Percentiles rank a stretch among this genome's conserved stretches.
phyloP scores from a whole-genome alignment of 164 flowering plant species.

The Vitis cinerea region DNA sequence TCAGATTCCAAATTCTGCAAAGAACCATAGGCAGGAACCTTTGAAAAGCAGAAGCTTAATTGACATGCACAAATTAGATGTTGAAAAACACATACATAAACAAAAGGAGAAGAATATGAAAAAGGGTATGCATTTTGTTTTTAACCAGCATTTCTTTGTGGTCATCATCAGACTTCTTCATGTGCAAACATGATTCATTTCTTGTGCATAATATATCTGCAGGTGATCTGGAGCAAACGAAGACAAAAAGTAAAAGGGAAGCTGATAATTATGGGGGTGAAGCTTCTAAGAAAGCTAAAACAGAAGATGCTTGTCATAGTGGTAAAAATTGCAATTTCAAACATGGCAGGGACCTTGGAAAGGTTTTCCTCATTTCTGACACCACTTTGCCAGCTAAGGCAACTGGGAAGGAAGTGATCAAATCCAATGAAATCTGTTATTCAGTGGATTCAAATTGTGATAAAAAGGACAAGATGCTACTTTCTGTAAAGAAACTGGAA shows the following conservation, averaged over 20 bases:
- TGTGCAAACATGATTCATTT: background rate
- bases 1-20: conserved; percentile 13
- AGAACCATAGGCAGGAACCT: conserved; percentile 15
- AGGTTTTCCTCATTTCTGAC: conserved; percentile 16
- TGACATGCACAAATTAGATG: conserved; percentile 14
- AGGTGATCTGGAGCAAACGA: conserved; percentile 31
- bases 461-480: conserved; percentile 17
- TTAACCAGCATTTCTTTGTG: background rate
- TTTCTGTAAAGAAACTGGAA: conserved; percentile 32
- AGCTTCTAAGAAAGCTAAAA: conserved; percentile 29
- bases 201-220: background rate
- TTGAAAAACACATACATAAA: conserved; percentile 10
- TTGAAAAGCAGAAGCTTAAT: conserved; percentile 27
- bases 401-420: conserved; percentile 19
- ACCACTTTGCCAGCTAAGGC: conserved; percentile 11
- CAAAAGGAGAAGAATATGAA: conserved; percentile 18
- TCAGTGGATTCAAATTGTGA: conserved; percentile 27
- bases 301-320: conserved; percentile 5
- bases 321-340: conserved; percentile 14
- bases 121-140: conserved; percentile 21
- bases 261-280: conserved; percentile 21
- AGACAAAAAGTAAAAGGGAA: conserved; percentile 27
- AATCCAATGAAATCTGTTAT: conserved; percentile 18
- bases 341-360: conserved; percentile 13
- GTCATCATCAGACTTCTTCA: background rate